phyloP scores from a whole-genome alignment of 768 basidiomycete species.

The Amanita molliuscula region DNA sequence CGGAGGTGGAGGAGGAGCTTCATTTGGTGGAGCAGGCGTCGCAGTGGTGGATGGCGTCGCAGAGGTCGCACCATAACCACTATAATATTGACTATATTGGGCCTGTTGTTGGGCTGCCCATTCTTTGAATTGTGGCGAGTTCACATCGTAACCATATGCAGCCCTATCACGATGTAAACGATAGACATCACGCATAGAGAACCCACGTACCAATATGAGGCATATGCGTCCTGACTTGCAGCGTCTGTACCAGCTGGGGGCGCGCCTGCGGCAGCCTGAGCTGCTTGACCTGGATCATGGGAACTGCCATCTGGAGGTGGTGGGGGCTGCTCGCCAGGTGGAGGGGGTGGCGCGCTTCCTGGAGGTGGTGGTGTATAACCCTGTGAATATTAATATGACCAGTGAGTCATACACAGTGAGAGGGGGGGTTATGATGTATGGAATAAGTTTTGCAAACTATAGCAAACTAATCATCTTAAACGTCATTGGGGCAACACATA shows the following conservation, averaged over 20 bases:
- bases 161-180: slow-evolving; percentile 38
- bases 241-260: slow-evolving; percentile 15
- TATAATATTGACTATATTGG: slow-evolving; percentile 69
- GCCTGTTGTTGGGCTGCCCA: slow-evolving; percentile 70
- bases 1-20: slow-evolving; percentile 24
- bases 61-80: slow-evolving; percentile 28
- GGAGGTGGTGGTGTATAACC: slow-evolving; percentile 43
- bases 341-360: slow-evolving; percentile 43
- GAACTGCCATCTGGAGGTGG: slow-evolving; percentile 29
- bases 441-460: slow-evolving; percentile 4
- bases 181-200: neutral
- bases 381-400: slow-evolving; percentile 12
- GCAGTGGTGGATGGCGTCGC: slow-evolving; percentile 12
- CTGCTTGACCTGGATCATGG: slow-evolving; percentile 16
- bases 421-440: neutral
- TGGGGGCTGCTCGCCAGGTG: slow-evolving; percentile 36
- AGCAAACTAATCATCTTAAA: neutral
- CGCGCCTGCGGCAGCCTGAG: slow-evolving; percentile 1
- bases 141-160: slow-evolving; percentile 80
- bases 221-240: slow-evolving; percentile 35
- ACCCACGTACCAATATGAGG: slow-evolving; percentile 43
- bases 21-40: slow-evolving; percentile 10
- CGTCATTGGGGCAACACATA: slow-evolving; percentile 23
- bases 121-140: slow-evolving; percentile 71
- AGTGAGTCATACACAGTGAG: slow-evolving; percentile 1